Evolutionary conservation across 1,139 yeast species (phyloP).

Genomic region (Diutina sp.): DNA sequence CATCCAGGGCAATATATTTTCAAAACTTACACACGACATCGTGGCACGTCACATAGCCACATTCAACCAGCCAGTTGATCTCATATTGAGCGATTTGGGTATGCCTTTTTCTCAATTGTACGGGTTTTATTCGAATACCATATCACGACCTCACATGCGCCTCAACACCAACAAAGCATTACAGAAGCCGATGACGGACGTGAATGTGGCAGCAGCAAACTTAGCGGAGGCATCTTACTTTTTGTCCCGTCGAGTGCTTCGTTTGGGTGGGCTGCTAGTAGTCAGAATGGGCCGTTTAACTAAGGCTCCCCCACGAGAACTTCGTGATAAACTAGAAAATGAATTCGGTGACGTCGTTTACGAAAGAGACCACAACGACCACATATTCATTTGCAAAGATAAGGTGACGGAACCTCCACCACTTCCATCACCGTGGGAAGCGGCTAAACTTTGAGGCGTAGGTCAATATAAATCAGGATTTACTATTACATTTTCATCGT

Average conservation of each 20-base stretch:
- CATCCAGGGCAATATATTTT: conserved; percentile 77
- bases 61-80: conserved; percentile 22
- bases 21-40: conserved; percentile 44
- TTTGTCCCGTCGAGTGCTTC: conserved; percentile 56
- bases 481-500: neutral
- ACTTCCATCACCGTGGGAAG: neutral
- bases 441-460: neutral
- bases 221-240: conserved; percentile 85
- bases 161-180: conserved; percentile 15
- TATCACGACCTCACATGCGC: conserved; percentile 54
- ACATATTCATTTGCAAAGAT: conserved; percentile 38
- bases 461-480: neutral
- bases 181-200: conserved; percentile 14
- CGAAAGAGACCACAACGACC: neutral
- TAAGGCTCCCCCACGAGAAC: conserved; percentile 24
- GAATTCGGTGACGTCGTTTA: neutral
- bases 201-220: conserved; percentile 31
- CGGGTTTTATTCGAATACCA: conserved; percentile 61
- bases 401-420: conserved; percentile 27
- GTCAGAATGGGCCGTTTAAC: conserved; percentile 52
- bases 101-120: conserved; percentile 55
- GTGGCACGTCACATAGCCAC: conserved; percentile 9
- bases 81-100: conserved; percentile 80
- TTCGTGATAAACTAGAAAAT: neutral
- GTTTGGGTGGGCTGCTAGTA: conserved; percentile 58